Evolutionary conservation across 805 yeast species (phyloP).

Genomic region (Debaryomyces tyrocola): DNA sequence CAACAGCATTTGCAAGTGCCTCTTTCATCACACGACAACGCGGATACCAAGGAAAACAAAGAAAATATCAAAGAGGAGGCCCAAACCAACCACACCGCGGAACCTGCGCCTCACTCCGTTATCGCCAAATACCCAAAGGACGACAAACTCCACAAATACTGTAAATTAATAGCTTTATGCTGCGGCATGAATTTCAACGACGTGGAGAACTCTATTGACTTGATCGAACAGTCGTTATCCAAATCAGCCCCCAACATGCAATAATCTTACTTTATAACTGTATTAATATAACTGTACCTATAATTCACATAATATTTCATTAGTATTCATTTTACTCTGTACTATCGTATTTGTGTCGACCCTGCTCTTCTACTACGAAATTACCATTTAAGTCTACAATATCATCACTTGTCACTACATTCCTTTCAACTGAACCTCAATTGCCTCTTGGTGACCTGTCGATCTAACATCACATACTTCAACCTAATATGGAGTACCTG

Average conservation of each 20-base stretch:
- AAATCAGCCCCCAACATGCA: slow-evolving; percentile 13
- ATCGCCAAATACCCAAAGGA: slow-evolving; percentile 21
- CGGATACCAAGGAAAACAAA: background rate
- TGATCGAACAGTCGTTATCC: slow-evolving; percentile 39
- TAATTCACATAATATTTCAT: no score
- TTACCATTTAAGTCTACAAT: no score
- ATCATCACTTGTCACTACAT: no score
- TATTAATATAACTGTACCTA: background rate
- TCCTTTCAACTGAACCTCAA: no score
- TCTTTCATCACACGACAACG: background rate
- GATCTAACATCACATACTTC: no score
- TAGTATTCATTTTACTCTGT: no score
- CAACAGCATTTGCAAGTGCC: background rate
- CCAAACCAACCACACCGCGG: background rate
- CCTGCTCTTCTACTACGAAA: no score
- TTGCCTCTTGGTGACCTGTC: no score
- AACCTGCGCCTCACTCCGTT: background rate
- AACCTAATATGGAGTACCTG: no score
- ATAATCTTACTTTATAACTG: background rate
- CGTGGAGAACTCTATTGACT: slow-evolving; percentile 42
- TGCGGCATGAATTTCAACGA: slow-evolving; percentile 43
- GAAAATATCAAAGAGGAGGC: background rate
- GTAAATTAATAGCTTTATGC: slow-evolving; percentile 40
- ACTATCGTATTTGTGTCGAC: no score
- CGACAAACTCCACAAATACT: slow-evolving; percentile 39